Percentiles rank a stretch among this genome's conserved stretches.
Conservation (phyloP, 306 rosid genomes). For the Castanopsis chinensis region DNA sequence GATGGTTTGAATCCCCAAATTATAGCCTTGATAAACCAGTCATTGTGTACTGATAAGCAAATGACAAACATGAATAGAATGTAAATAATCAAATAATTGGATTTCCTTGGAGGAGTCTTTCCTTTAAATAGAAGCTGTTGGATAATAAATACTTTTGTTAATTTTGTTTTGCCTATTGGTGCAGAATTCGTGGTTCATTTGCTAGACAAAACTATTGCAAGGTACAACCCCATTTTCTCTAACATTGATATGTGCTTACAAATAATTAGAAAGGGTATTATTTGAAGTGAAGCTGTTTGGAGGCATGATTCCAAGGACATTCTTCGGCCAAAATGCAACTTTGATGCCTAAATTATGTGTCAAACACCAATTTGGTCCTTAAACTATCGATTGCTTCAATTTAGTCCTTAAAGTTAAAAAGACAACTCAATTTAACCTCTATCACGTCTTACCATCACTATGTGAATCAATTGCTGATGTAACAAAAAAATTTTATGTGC, state of each 20-base stretch:
- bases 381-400: too few species aligned
- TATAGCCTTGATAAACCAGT: too few species aligned
- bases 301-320: background rate
- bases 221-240: constrained; percentile 48
- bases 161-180: constrained; percentile 27
- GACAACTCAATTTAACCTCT: too few species aligned
- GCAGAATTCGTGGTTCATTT: constrained; percentile 73
- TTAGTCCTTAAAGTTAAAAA: too few species aligned
- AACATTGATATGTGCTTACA: constrained; percentile 1
- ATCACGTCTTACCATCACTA: too few species aligned
- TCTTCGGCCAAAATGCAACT: background rate
- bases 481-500: too few species aligned
- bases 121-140: background rate
- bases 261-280: background rate
- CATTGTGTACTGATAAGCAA: too few species aligned
- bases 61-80: too few species aligned
- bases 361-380: too few species aligned
- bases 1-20: too few species aligned
- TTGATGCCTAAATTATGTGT: too few species aligned
- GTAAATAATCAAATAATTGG: background rate
- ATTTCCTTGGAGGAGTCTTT: background rate
- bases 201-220: constrained; percentile 79
- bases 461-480: too few species aligned
- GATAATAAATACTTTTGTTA: background rate
- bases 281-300: background rate